These are phyloP conservation scores for Kodamaea laetipori DNA, from an alignment of 805 yeast species.

Conservation along the genomic window DNA sequence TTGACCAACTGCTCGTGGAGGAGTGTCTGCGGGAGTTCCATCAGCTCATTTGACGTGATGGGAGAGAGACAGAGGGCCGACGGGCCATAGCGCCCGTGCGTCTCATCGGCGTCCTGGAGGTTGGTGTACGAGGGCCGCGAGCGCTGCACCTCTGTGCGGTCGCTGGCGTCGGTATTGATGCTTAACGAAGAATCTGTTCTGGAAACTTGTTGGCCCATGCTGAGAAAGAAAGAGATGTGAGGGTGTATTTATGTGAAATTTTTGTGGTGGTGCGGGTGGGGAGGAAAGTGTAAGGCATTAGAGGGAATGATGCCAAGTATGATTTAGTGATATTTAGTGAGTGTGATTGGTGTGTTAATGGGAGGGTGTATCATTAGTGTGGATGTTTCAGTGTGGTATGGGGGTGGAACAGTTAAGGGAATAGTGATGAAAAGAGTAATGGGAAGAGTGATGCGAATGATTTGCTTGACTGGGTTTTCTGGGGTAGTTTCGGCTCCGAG, in stretches of 20 bases:
- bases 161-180: slow-evolving; percentile 1
- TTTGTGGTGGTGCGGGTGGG: slow-evolving; percentile 4
- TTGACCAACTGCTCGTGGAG: slow-evolving; percentile 6
- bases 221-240: slow-evolving; percentile 2
- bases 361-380: too few relatives aligned
- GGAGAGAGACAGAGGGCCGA: slow-evolving; percentile 13
- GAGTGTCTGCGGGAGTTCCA: background rate
- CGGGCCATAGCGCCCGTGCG: slow-evolving; percentile 11
- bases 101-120: slow-evolving; percentile 2
- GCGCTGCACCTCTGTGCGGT: background rate
- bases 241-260: background rate
- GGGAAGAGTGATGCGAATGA: too few relatives aligned
- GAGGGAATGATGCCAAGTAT: background rate
- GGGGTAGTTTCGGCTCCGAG: too few relatives aligned
- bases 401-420: too few relatives aligned
- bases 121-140: slow-evolving; percentile 2
- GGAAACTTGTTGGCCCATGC: slow-evolving; percentile 11
- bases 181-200: slow-evolving; percentile 2
- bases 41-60: slow-evolving; percentile 11
- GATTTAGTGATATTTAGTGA: too few relatives aligned
- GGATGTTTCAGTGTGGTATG: too few relatives aligned
- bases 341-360: too few relatives aligned
- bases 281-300: slow-evolving; percentile 9
- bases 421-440: too few relatives aligned
- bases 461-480: too few relatives aligned